Base-by-base conservation (phyloP, 169 alveolate genomes). In the Plasmodium gonderi region DNA sequence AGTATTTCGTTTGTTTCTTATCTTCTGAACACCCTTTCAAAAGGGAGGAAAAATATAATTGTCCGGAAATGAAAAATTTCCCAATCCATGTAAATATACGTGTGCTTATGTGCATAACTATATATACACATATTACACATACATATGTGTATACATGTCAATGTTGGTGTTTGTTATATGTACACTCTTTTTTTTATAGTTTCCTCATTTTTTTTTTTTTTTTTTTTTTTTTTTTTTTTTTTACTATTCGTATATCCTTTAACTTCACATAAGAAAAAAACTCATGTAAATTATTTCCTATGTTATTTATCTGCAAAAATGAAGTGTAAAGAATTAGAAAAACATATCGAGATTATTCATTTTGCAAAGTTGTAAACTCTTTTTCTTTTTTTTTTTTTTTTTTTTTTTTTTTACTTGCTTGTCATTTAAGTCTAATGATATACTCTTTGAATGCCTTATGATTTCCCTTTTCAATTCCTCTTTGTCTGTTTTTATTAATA, bases 241-340 rank as follows among this genome's bases (percentile, higher is more conserved):
- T 42, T 85, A 85, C 92, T 75, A 85, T 85, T 42, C 17, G 26
- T 40, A 85, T 85, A 54, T 85, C 69, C 44, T 20, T 85, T 67
- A 74, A 85, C 51, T 85, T 85, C 74, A 85, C 17, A 60, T 75
- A 74, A 45, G 72, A 74, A 76, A 85, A 85, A 75, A 85, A 85
- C 81, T 85, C 92, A 85, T 54, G 45, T 85, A 85, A 85, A 74
- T 85, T 74, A 8, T 85, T 75, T 38, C 69, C 87, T 40, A 85
- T 85, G 31, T 26, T 85, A 36, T 74, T 74, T 85, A 85, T 36
- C 92, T 85, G 42, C 20, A 51, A 85, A 75, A 75, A 29, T n/a
- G 49, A 75, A 54, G 67, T 31, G 65, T 47, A 83, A 72, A 75
- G 45, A 69, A 23, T 38, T 6, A 17, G 26, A 33, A 47, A 2